Conservation (phyloP, 2,329 filamentous ascomycete genomes). For the Tolypocladium guangdongense region DNA sequence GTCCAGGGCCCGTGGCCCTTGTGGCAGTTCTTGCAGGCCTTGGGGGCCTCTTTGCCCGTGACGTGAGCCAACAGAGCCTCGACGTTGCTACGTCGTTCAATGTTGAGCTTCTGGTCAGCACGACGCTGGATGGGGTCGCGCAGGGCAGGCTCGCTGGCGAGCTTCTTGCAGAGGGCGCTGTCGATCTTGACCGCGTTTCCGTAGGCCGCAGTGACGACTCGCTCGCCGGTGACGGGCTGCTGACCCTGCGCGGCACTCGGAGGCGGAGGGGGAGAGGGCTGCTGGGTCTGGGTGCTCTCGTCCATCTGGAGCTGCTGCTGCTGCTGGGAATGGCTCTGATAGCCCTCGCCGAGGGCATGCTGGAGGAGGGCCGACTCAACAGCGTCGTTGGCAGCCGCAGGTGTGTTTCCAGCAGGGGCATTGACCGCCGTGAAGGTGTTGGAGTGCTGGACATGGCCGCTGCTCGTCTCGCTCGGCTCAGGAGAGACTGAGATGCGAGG, state of each 20-base stretch:
- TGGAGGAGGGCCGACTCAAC: neutral
- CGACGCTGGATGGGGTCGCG: slow-evolving; percentile 42
- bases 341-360: neutral
- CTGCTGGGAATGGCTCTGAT: neutral
- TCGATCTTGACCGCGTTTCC: slow-evolving; percentile 37
- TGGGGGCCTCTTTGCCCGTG: slow-evolving; percentile 34
- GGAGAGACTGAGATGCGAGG: neutral
- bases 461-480: neutral
- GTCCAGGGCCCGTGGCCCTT: slow-evolving; percentile 51
- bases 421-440: neutral
- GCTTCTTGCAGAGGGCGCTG: slow-evolving; percentile 41
- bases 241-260: neutral
- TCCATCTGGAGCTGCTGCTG: neutral
- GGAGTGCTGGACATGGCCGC: neutral
- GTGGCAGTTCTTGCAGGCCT: slow-evolving; percentile 48
- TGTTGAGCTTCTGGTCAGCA: slow-evolving; percentile 42
- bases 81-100: slow-evolving; percentile 47
- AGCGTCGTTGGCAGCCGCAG: neutral
- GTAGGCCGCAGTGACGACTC: slow-evolving; percentile 35
- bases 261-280: neutral
- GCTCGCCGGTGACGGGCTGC: slow-evolving; percentile 28
- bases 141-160: slow-evolving; percentile 37
- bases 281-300: neutral
- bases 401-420: neutral
- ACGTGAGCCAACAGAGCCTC: slow-evolving; percentile 49